These are phyloP conservation scores for Botrytis sinoallii DNA, from an alignment of 2,329 filamentous ascomycete species.

Conservation along the genomic window DNA sequence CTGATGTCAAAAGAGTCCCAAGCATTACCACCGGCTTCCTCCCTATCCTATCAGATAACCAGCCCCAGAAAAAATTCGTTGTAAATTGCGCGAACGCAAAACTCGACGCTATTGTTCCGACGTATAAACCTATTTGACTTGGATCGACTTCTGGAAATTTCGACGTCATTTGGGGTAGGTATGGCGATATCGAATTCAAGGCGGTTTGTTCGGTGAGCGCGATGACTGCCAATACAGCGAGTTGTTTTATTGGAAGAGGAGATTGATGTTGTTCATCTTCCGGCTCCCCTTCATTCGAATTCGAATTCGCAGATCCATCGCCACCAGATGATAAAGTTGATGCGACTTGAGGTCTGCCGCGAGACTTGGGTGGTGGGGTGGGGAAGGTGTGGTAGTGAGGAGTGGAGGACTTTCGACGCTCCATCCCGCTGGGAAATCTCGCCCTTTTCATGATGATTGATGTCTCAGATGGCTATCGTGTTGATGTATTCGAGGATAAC, in stretches of 20 bases:
- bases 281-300: conserved; percentile 36
- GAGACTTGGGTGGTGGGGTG: conserved; percentile 66
- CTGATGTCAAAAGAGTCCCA: conserved; percentile 78
- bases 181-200: conserved; percentile 92
- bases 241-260: conserved; percentile 78
- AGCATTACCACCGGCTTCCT: conserved; percentile 78
- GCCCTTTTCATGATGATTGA: conserved; percentile 9
- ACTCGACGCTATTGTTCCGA: conserved; percentile 82
- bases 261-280: conserved; percentile 44
- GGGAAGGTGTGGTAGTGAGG: conserved; percentile 81
- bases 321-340: conserved; percentile 37
- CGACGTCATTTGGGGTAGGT: conserved; percentile 87
- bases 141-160: conserved; percentile 77
- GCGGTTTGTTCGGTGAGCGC: conserved; percentile 94
- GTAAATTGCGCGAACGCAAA: conserved; percentile 91
- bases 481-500: neutral
- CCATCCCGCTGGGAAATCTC: conserved; percentile 23
- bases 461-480: neutral
- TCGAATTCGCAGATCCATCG: conserved; percentile 36
- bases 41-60: conserved; percentile 73
- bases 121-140: conserved; percentile 75
- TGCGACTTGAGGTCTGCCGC: conserved; percentile 44
- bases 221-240: conserved; percentile 80
- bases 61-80: conserved; percentile 91
- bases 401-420: conserved; percentile 40